These are phyloP conservation scores for Trametes cubensis DNA, from an alignment of 768 basidiomycete genomes.

Conservation along the genomic window DNA sequence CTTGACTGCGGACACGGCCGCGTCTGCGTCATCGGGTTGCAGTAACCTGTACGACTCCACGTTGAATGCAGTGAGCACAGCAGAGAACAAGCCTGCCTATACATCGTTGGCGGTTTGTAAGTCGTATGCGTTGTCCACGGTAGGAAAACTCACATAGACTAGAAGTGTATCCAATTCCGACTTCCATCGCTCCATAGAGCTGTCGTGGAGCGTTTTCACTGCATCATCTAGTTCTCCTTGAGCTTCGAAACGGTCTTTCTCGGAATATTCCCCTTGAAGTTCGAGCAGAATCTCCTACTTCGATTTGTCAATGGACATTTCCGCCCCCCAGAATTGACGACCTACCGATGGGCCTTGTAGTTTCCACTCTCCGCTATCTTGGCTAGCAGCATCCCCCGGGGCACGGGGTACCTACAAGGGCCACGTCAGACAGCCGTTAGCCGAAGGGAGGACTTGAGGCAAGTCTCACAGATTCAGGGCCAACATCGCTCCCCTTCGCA, in stretches of 20 bases:
- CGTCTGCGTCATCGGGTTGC: background rate
- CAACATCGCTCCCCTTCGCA: too few relatives aligned
- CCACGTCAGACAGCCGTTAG: too few relatives aligned
- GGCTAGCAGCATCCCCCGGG: too few relatives aligned
- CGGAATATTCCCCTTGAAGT: background rate
- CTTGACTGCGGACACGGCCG: constrained; percentile 4
- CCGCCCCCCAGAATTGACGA: too few relatives aligned
- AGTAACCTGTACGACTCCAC: constrained; percentile 24
- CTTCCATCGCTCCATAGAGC: background rate
- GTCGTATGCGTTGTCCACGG: background rate
- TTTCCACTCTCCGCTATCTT: background rate
- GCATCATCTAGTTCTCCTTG: background rate
- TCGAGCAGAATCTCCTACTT: background rate
- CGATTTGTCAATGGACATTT: too few relatives aligned
- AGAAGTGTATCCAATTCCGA: background rate
- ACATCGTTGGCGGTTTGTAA: too few relatives aligned
- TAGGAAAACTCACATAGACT: constrained; percentile 25
- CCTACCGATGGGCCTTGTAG: background rate
- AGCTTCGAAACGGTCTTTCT: background rate
- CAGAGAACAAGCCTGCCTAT: constrained; percentile 34
- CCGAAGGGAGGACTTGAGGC: too few relatives aligned
- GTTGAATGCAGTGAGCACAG: constrained; percentile 29
- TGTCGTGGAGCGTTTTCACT: background rate
- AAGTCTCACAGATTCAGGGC: too few relatives aligned
- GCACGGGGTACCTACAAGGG: too few relatives aligned